Base-by-base conservation (phyloP, 2,329 filamentous ascomycete species). In the Alternaria angustiovoidea region DNA sequence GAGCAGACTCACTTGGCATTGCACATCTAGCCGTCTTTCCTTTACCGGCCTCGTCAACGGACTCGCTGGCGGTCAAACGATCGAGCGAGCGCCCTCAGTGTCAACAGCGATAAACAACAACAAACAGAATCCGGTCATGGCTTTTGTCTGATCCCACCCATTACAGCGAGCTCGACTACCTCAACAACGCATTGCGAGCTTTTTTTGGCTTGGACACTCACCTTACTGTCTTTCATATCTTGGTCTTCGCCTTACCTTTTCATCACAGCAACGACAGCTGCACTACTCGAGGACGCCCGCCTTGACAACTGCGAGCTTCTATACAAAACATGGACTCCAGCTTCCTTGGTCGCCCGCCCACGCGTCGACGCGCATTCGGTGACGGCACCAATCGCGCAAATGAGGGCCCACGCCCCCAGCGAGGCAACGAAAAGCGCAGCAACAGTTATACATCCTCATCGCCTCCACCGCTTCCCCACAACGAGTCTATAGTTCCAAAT, bases 401-500 rank as follows among this genome's bases (percentile, higher is more conserved):
- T 55, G 66, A 75, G 54, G 65, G 64, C 49, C 44, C 65, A 28
- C 66, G 60, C 47, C 55, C 63, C 16, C 72, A 63, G 36, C 65
- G 61, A 7, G 64, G 47, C 7, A 58, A 58, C n/a, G 68, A 68
- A 32, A 74, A 76, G 61, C 58, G 60, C 18, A 63, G 54, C 57
- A 51, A 58, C 18, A 63, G 66, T 18, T 47, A 57, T 38, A 41
- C 62, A 6, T 62, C 64, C n/a, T 66, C 72, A 18, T 66, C 67
- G 18, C 61, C 71, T 2, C 57, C 60, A 22, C 52, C 49, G n/a
- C 64, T 78, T 3, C 79, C 82, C 2, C 81, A 81, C 73, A 82
- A 82, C 58, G 79, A 82, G 70, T 82, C 80, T 2, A 69, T 82
- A 39, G 75, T 79, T 11, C 73, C 79, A 12, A 81, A 83, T 68